A percentile compares a stretch with the other conserved stretches of the same genome.
phyloP scores from a whole-genome alignment of 768 basidiomycete species.

The Glaciozyma antarctica region DNA sequence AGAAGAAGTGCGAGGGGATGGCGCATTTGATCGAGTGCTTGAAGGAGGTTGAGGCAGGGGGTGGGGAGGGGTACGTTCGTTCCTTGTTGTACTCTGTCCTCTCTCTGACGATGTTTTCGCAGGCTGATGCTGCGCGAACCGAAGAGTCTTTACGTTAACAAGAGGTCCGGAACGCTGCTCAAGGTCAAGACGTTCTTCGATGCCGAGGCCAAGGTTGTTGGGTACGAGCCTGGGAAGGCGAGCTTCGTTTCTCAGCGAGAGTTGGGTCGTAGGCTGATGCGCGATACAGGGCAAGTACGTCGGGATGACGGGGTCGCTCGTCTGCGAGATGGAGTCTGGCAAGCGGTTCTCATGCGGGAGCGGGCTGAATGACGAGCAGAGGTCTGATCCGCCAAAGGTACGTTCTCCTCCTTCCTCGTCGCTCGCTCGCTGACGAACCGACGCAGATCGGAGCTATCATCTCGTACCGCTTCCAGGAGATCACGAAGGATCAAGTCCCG shows the following conservation, averaged over 20 bases:
- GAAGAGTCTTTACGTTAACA: conserved; percentile 16
- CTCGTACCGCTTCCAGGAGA: conserved; percentile 26
- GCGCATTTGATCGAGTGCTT: conserved; percentile 17
- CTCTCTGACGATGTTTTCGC: rapidly evolving
- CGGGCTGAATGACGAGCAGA: conserved; percentile 28
- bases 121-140: conserved; percentile 32
- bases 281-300: conserved; percentile 22
- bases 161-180: conserved; percentile 27
- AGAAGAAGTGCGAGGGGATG: conserved; percentile 23
- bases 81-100: background rate
- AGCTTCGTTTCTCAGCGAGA: background rate
- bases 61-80: conserved; percentile 29
- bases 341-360: conserved; percentile 24
- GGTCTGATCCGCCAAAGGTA: conserved; percentile 21
- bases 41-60: conserved; percentile 5
- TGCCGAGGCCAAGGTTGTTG: conserved; percentile 33
- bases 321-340: conserved; percentile 26
- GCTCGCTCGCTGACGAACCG: background rate
- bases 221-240: conserved; percentile 31
- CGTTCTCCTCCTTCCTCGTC: background rate
- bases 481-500: conserved; percentile 24
- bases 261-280: background rate
- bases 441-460: conserved; percentile 30
- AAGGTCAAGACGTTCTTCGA: conserved; percentile 35
- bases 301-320: conserved; percentile 27